These are phyloP conservation scores for Coemansia asiatica DNA, from an alignment of 192 early-diverging fungal genomes.

Conservation along the genomic window DNA sequence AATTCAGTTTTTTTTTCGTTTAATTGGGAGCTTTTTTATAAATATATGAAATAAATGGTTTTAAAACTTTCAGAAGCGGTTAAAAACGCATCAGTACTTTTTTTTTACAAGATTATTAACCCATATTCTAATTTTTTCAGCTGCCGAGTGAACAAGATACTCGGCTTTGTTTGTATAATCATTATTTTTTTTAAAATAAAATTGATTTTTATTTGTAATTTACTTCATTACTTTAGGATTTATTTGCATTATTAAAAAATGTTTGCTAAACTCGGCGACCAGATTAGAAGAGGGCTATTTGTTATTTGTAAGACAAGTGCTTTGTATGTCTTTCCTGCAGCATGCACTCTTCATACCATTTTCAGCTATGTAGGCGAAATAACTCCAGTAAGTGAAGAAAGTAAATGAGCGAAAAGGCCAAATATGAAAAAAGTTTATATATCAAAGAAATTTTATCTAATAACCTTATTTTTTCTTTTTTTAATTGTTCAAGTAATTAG, in stretches of 20 bases:
- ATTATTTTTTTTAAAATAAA: background rate
- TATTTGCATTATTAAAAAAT: background rate
- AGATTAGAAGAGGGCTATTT: background rate
- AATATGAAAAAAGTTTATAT: slow-evolving; percentile 7
- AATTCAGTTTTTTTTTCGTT: no score
- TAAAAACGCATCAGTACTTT: no score
- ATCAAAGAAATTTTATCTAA: no score
- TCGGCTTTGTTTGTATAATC: background rate
- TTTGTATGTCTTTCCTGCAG: slow-evolving; percentile 57
- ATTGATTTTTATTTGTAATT: background rate
- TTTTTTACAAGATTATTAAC: no score
- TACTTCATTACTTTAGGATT: background rate
- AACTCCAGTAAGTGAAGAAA: slow-evolving; percentile 62
- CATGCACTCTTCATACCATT: slow-evolving; percentile 68
- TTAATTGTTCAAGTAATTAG: no score
- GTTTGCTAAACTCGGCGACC: background rate
- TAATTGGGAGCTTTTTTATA: no score
- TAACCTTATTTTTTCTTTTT: background rate
- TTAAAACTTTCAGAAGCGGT: no score
- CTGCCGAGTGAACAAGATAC: background rate
- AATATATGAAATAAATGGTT: no score
- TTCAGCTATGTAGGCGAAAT: slow-evolving; percentile 75
- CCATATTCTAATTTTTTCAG: no score
- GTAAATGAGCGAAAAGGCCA: no score
- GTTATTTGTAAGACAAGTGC: background rate